Base-by-base conservation (phyloP, 2,329 filamentous ascomycete species). In the Cyphellophora europaea region DNA sequence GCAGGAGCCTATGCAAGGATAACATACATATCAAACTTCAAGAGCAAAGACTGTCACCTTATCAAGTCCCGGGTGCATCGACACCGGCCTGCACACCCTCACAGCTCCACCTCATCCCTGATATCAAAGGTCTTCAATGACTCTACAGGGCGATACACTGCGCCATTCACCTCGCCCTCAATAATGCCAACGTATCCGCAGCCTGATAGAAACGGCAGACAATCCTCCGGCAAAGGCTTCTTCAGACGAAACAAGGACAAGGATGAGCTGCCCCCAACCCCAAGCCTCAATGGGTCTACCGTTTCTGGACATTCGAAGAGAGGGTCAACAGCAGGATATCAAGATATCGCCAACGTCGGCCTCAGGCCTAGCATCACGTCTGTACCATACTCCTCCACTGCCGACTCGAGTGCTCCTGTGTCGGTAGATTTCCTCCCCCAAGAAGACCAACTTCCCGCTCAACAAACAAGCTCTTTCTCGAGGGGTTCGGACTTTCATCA, bases 401-500 rank as follows among this genome's bases (percentile, higher is more conserved):
- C 72, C 36, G 81, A 83, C 55, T 72, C 71, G 32, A 77, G 75
- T 53, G 80, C 78, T 15, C 81, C 85, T 4, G 72, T 85, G 39
- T 63, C 80, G 25, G 69, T 84, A 52, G 82, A 93, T 30, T 83
- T 82, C 53, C 65, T 85, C 28, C 78, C 81, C 32, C 74, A 75
- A 53, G 62, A 71, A 38, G 79, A 84, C 43, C 76, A 81, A 53
- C 58, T 69, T 48, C 67, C 74, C 14, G 53, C 59, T 16, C 82
- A 82, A 38, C 69, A 83, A 40, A 84, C 87, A 18, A 83, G 91
- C 58, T 85, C 93, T 52, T 63, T 93, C 35, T 88, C 86, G 57
- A 88, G 86, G 61, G 70, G 68, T 46, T 75, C 75, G 32, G 88
- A 95, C 59, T 94, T 79, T 54, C 86, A 94, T 62, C 89, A 94